Conservation (phyloP, 495 filamentous ascomycete species). For the Oidiodendron maius region DNA sequence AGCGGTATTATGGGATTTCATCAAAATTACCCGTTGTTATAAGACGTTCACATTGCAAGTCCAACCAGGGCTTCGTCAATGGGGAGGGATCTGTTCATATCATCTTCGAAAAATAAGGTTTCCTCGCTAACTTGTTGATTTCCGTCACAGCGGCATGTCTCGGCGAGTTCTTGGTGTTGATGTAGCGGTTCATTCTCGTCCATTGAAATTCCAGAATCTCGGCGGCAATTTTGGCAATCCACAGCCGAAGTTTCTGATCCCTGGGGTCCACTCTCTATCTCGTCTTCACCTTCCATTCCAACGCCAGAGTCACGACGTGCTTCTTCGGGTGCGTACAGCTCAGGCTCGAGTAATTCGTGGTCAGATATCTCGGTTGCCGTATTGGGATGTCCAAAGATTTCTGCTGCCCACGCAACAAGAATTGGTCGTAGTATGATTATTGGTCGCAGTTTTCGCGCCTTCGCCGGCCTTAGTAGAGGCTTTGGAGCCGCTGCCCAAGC, state of each 20-base stretch:
- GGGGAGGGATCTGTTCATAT: too few relatives aligned
- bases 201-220: not conserved
- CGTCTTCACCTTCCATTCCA: not conserved
- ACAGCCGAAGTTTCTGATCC: too few relatives aligned
- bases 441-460: not conserved
- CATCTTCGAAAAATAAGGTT: too few relatives aligned
- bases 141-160: too few relatives aligned
- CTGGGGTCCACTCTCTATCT: not conserved
- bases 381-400: not conserved
- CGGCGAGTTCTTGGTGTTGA: too few relatives aligned
- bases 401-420: not conserved
- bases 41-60: too few relatives aligned
- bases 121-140: too few relatives aligned
- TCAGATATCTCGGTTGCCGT: not conserved
- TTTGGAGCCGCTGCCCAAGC: not conserved
- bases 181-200: not conserved
- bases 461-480: not conserved
- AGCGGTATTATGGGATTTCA: too few relatives aligned
- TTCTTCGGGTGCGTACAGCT: not conserved
- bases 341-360: not conserved
- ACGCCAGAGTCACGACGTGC: not conserved
- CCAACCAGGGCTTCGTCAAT: too few relatives aligned
- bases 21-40: too few relatives aligned
- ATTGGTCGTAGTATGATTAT: not conserved
- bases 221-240: not conserved